Evolutionary conservation across 768 basidiomycete species (phyloP).

Genomic region (Hericium erinaceus): DNA sequence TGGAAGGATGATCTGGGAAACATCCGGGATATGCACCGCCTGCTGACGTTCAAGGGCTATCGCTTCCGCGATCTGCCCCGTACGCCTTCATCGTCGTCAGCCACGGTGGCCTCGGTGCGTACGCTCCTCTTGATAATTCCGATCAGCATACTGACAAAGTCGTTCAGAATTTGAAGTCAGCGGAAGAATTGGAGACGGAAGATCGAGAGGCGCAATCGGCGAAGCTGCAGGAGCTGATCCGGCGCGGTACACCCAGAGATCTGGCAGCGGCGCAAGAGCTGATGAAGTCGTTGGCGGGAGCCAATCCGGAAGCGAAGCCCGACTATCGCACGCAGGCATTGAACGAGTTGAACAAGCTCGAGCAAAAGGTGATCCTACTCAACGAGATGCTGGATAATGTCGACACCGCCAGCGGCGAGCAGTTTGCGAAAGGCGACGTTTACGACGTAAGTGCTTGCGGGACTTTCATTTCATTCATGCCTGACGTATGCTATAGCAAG

Average conservation of each 20-base stretch:
- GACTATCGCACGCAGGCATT: conserved; percentile 89
- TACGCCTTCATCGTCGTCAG: conserved; percentile 24
- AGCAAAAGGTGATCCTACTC: conserved; percentile 86
- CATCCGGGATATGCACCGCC: conserved; percentile 93
- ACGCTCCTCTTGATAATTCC: no score
- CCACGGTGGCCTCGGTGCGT: conserved; percentile 30
- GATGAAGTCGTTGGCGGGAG: conserved; percentile 93
- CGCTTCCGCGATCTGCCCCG: conserved; percentile 54
- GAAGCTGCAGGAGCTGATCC: conserved; percentile 95
- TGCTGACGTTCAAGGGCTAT: conserved; percentile 90
- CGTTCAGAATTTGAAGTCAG: conserved; percentile 77
- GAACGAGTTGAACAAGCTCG: conserved; percentile 86
- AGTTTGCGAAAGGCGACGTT: conserved; percentile 80
- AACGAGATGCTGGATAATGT: conserved; percentile 97
- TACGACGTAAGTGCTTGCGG: conserved; percentile 58
- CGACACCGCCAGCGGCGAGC: conserved; percentile 60
- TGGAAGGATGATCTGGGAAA: conserved; percentile 97
- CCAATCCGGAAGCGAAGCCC: conserved; percentile 91
- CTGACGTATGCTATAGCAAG: conserved; percentile 52
- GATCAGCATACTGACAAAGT: background rate
- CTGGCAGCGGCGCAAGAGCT: conserved; percentile 92
- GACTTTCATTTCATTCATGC: conserved; percentile 2
- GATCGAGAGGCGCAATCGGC: conserved; percentile 93
- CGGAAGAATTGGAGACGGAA: conserved; percentile 92
- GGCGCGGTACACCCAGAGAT: conserved; percentile 92